Percentiles rank a stretch among this genome's conserved stretches.
These are phyloP conservation scores for Leishmania arabica DNA, from an alignment of 208 protist species.

Conservation along the genomic window DNA sequence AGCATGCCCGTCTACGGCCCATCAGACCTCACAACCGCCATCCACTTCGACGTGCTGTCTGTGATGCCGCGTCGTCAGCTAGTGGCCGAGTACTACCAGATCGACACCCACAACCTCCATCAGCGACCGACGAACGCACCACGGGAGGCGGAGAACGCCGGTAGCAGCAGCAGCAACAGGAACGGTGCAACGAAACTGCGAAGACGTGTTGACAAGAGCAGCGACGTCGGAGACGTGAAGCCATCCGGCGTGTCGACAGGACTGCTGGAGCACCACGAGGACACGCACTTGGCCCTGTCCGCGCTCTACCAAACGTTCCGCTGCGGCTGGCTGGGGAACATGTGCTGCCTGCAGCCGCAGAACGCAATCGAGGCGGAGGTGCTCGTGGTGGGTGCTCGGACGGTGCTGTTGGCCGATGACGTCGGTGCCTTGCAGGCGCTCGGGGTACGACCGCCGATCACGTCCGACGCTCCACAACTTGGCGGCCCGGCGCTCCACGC, in stretches of 20 bases:
- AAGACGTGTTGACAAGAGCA: background rate
- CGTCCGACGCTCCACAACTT: constrained; percentile 4
- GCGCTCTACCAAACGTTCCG: constrained; percentile 57
- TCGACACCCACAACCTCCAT: constrained; percentile 28
- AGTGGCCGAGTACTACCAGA: constrained; percentile 49
- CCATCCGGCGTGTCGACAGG: constrained; percentile 15
- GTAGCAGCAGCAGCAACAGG: background rate
- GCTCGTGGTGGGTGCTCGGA: constrained; percentile 46
- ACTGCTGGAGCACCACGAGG: constrained; percentile 4
- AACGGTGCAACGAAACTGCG: background rate
- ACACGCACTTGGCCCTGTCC: constrained; percentile 38
- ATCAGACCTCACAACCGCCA: constrained; percentile 23
- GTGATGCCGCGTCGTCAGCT: constrained; percentile 58
- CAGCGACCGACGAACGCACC: constrained; percentile 14
- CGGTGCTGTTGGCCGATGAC: constrained; percentile 40
- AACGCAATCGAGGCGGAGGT: constrained; percentile 63
- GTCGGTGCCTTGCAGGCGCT: constrained; percentile 29
- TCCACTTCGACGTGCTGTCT: constrained; percentile 54
- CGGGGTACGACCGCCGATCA: constrained; percentile 17
- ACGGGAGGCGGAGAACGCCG: background rate
- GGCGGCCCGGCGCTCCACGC: constrained; percentile 9
- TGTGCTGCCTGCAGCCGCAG: constrained; percentile 48
- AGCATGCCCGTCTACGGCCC: constrained; percentile 15
- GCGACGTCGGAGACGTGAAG: background rate
- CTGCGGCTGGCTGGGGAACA: constrained; percentile 44